Percentiles rank a stretch among this genome's conserved stretches.
Conservation (phyloP, 495 filamentous ascomycete species). For the Neurospora sp. region DNA sequence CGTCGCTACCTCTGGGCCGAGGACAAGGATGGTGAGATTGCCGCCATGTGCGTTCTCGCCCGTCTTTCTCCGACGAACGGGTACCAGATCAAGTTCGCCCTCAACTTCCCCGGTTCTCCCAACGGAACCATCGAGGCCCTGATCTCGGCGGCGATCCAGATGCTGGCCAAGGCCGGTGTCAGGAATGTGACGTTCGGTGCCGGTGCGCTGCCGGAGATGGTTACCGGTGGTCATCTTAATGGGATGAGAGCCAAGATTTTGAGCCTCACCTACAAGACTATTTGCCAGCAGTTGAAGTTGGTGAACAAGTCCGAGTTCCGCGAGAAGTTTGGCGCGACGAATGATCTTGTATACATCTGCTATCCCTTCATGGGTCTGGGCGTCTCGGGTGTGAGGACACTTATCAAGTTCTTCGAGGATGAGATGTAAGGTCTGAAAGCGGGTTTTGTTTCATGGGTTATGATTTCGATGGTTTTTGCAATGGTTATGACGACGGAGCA, state of each 20-base stretch:
- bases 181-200: slow-evolving; percentile 69
- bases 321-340: slow-evolving; percentile 69
- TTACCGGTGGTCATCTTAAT: slow-evolving; percentile 63
- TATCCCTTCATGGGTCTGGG: slow-evolving; percentile 75
- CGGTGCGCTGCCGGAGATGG: slow-evolving; percentile 57
- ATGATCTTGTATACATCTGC: slow-evolving; percentile 71
- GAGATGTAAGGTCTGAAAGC: slow-evolving; percentile 26
- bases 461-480: background rate
- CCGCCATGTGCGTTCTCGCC: slow-evolving; percentile 62
- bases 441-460: background rate
- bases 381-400: slow-evolving; percentile 60
- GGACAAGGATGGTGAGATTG: slow-evolving; percentile 55
- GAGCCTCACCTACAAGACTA: slow-evolving; percentile 62
- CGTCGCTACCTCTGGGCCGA: slow-evolving; percentile 72
- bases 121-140: slow-evolving; percentile 72
- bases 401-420: slow-evolving; percentile 79
- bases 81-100: slow-evolving; percentile 80
- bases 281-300: slow-evolving; percentile 67
- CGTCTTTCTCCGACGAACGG: slow-evolving; percentile 65
- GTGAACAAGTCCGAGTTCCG: slow-evolving; percentile 78
- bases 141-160: slow-evolving; percentile 66
- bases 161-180: slow-evolving; percentile 51
- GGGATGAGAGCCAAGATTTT: slow-evolving; percentile 65
- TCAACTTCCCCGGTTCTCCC: slow-evolving; percentile 73
- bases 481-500: background rate